Evolutionary conservation across 139 green algal species (phyloP).

Genomic region (Chlamydomonas schloesseri): DNA sequence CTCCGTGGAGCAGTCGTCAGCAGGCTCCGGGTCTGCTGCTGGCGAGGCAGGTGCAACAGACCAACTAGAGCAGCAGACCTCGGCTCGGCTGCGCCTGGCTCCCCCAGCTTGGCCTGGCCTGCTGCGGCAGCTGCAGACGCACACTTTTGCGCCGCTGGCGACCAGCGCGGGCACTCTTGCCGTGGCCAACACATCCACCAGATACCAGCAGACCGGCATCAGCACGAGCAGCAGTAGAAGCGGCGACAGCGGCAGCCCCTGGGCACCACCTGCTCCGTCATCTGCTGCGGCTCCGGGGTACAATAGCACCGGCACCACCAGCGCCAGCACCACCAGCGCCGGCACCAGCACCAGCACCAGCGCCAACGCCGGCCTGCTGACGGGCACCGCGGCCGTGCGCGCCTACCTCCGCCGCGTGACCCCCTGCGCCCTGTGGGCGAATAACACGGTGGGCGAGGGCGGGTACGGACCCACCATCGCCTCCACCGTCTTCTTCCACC

Average conservation of each 20-base stretch:
- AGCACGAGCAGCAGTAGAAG: no score
- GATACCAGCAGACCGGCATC: no score
- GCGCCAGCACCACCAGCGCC: neutral
- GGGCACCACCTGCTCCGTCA: no score
- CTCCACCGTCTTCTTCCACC: constrained; percentile 17
- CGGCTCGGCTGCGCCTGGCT: neutral
- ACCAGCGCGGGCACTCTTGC: neutral
- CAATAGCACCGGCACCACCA: no score
- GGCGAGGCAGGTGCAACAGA: no score
- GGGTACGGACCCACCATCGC: constrained; percentile 20
- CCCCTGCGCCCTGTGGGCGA: neutral
- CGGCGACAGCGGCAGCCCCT: no score
- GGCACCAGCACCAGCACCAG: neutral
- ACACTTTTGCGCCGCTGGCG: neutral
- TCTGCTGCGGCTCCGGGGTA: no score
- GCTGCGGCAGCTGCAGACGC: neutral
- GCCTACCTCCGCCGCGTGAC: neutral
- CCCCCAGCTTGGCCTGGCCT: neutral
- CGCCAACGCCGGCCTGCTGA: neutral
- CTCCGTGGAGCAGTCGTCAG: no score
- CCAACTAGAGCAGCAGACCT: neutral
- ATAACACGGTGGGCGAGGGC: neutral
- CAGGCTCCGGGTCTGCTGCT: no score
- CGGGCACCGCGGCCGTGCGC: neutral
- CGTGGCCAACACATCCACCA: no score